Percentiles rank a stretch among this genome's conserved stretches.
These are phyloP conservation scores for Ophiostoma tasmaniense DNA, from an alignment of 2,329 filamentous ascomycete species.

Conservation along the genomic window DNA sequence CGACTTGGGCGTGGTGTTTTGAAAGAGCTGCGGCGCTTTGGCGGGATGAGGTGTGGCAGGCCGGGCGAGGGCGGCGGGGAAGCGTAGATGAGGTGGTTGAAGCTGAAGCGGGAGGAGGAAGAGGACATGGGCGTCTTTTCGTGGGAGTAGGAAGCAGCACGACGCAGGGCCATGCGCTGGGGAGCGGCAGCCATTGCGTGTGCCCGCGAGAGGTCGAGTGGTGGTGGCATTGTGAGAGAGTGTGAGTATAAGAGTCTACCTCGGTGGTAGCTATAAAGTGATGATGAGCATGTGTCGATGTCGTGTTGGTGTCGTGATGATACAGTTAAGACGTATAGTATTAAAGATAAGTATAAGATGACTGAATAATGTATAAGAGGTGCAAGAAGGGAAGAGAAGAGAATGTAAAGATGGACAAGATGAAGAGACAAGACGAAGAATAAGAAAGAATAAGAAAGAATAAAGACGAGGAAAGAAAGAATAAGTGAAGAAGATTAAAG, in stretches of 20 bases:
- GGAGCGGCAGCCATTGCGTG: slow-evolving; percentile 43
- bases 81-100: slow-evolving; percentile 59
- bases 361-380: not conserved
- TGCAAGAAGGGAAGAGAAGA: too few species aligned
- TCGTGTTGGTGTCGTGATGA: too few species aligned
- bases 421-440: too few species aligned
- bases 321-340: too few species aligned
- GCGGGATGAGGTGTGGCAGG: slow-evolving; percentile 56
- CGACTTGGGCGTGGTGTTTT: slow-evolving; percentile 49
- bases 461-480: not conserved
- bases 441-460: too few species aligned
- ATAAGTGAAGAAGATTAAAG: not conserved
- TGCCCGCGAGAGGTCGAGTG: slow-evolving; percentile 38
- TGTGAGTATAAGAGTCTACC: not conserved
- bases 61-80: slow-evolving; percentile 61
- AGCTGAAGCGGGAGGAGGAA: slow-evolving; percentile 54
- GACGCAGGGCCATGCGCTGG: slow-evolving; percentile 50
- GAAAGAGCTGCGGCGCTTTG: slow-evolving; percentile 49
- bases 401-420: not conserved
- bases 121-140: slow-evolving; percentile 49
- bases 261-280: not conserved
- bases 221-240: slow-evolving; percentile 34
- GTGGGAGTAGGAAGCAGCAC: slow-evolving; percentile 48
- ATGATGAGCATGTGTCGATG: not conserved
- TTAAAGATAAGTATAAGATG: too few species aligned